Conservation (phyloP, 2,329 filamentous ascomycete species). For the Apiospora phragmitis region DNA sequence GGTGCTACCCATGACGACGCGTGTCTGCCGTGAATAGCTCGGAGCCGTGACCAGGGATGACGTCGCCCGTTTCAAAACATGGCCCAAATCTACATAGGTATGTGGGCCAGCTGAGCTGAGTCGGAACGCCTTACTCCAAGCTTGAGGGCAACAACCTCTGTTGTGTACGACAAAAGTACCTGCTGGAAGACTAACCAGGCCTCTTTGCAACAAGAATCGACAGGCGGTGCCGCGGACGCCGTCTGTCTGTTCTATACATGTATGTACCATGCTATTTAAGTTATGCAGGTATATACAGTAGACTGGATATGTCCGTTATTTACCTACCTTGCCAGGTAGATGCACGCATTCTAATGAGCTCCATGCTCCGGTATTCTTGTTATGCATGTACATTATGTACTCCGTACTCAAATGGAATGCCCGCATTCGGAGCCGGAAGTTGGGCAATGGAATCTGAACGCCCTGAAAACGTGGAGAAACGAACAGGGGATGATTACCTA, state of each 20-base stretch:
- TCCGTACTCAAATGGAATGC: not conserved
- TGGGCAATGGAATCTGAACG: not conserved
- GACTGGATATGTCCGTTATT: not conserved
- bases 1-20: not conserved
- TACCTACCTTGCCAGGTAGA: not conserved
- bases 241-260: not conserved
- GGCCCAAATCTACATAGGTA: not conserved
- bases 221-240: not conserved
- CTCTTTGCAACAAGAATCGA: not conserved
- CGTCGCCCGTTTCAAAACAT: constrained; percentile 6
- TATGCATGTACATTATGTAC: no score
- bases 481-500: not conserved
- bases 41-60: not conserved
- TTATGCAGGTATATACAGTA: not conserved
- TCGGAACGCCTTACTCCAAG: not conserved
- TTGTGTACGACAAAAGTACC: not conserved
- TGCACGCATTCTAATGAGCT: not conserved
- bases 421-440: not conserved
- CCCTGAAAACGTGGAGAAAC: not conserved
- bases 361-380: not conserved
- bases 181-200: not conserved
- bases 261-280: not conserved
- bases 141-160: not conserved
- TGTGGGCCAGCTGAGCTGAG: not conserved
- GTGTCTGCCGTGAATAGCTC: not conserved